A percentile compares a stretch with the other conserved stretches of the same genome.
Evolutionary conservation across 1,284 basidiomycete species (phyloP).

Genomic region (Rhizopogon parksii): DNA sequence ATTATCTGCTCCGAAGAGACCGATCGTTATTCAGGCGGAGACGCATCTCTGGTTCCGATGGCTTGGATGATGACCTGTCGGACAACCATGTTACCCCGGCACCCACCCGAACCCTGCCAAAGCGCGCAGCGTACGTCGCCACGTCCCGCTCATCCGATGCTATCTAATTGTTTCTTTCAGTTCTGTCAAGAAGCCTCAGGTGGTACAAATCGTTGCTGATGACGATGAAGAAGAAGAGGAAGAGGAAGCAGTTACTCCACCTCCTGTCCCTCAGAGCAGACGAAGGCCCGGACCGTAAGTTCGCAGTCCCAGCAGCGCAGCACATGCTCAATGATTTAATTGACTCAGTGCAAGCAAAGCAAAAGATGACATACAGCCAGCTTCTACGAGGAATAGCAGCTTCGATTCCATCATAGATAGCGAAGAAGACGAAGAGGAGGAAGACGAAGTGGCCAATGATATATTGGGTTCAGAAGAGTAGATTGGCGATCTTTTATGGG

Average conservation of each 20-base stretch:
- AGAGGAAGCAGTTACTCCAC: conserved; percentile 21
- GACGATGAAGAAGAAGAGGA: conserved; percentile 33
- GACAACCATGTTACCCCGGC: conserved; percentile 26
- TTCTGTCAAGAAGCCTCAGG: conserved; percentile 30
- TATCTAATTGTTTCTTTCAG: conserved; percentile 16
- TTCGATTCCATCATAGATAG: conserved; percentile 26
- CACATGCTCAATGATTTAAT: neutral
- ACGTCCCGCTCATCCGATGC: neutral
- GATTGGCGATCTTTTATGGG: neutral
- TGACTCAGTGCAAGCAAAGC: neutral
- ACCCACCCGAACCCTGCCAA: conserved; percentile 36
- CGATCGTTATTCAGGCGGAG: conserved; percentile 28
- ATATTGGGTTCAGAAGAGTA: conserved; percentile 18
- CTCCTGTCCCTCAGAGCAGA: conserved; percentile 5
- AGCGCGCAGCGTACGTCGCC: conserved; percentile 35
- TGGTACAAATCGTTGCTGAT: conserved; percentile 26
- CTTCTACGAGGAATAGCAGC: conserved; percentile 11
- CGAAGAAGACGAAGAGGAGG: conserved; percentile 27
- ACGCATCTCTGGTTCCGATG: conserved; percentile 42
- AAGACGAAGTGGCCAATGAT: conserved; percentile 34
- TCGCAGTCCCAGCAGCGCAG: no score
- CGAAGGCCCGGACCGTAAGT: conserved; percentile 9
- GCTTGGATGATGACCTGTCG: conserved; percentile 26
- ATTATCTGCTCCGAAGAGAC: neutral
- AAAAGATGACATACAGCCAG: neutral